These are phyloP conservation scores for Ricinus communis DNA, from an alignment of 345 rosid genomes.

Conservation along the genomic window DNA sequence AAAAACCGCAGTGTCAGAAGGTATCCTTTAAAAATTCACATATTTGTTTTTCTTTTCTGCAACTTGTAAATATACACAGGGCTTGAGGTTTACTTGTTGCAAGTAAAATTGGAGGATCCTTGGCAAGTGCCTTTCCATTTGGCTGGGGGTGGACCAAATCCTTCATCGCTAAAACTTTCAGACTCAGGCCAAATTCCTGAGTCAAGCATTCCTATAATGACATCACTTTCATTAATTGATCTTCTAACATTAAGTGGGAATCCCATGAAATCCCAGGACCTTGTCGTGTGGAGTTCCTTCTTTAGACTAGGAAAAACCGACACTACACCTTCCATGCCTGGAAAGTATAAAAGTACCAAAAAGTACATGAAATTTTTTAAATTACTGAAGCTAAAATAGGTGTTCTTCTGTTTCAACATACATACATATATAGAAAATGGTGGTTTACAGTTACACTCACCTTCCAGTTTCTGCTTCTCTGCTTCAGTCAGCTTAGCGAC, in stretches of 20 bases:
- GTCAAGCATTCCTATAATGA: constrained; percentile 2
- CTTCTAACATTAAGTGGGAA: neutral
- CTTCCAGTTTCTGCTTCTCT: constrained; percentile 27
- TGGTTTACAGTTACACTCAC: neutral
- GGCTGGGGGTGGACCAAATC: constrained; percentile 7
- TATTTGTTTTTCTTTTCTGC: no score
- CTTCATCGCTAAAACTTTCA: constrained; percentile 1
- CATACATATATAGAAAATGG: no score
- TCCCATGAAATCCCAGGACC: constrained; percentile 10
- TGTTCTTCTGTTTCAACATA: no score
- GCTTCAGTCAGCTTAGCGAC: constrained; percentile 42
- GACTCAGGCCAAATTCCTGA: constrained; percentile 11
- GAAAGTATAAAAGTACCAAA: neutral
- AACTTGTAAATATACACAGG: neutral
- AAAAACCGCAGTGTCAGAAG: neutral
- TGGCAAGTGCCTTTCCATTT: constrained; percentile 18
- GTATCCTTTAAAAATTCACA: no score
- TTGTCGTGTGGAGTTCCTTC: constrained; percentile 3
- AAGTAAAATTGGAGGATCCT: constrained; percentile 7
- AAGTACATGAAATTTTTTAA: no score
- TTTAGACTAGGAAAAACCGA: constrained; percentile 3
- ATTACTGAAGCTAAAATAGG: no score
- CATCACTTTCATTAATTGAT: neutral
- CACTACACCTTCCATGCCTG: constrained; percentile 4
- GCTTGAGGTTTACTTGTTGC: constrained; percentile 16